Conservation (phyloP, 371 early-diverging fungal species). For the Smittium culicis region DNA sequence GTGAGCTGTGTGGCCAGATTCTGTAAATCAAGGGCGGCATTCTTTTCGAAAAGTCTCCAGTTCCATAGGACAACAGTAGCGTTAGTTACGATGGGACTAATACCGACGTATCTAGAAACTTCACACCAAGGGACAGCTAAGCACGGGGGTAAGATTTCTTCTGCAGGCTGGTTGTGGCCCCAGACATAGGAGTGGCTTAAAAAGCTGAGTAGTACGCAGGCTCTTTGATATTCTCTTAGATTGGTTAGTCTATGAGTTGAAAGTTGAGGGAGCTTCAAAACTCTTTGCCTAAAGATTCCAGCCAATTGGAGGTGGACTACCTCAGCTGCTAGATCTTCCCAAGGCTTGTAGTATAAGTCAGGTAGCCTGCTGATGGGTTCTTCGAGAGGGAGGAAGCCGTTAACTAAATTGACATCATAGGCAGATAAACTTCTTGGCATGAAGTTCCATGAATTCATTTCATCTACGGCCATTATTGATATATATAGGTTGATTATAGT, state of each 20-base stretch:
- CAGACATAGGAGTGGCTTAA: conserved; percentile 84
- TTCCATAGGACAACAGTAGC: conserved; percentile 84
- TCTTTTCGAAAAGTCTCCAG: conserved; percentile 58
- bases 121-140: conserved; percentile 76
- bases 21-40: conserved; percentile 23
- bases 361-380: conserved; percentile 58
- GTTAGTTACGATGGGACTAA: conserved; percentile 77
- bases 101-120: conserved; percentile 61
- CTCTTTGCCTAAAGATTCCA: conserved; percentile 51
- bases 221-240: conserved; percentile 62
- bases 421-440: conserved; percentile 37
- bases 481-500: too few relatives aligned
- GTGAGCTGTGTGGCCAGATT: conserved; percentile 71
- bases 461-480: neutral
- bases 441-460: conserved; percentile 3
- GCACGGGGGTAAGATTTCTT: conserved; percentile 56
- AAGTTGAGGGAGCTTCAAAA: conserved; percentile 65
- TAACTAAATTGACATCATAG: conserved; percentile 66
- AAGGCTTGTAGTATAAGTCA: conserved; percentile 65
- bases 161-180: conserved; percentile 55
- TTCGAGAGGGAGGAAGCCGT: conserved; percentile 75
- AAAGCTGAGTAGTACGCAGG: conserved; percentile 71
- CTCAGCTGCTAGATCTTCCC: conserved; percentile 72
- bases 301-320: conserved; percentile 64
- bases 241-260: conserved; percentile 42